Percentiles rank a stretch among this genome's conserved stretches.
Evolutionary conservation across 192 early-diverging fungal genomes (phyloP).

Genomic region (Mortierella hygrophila): DNA sequence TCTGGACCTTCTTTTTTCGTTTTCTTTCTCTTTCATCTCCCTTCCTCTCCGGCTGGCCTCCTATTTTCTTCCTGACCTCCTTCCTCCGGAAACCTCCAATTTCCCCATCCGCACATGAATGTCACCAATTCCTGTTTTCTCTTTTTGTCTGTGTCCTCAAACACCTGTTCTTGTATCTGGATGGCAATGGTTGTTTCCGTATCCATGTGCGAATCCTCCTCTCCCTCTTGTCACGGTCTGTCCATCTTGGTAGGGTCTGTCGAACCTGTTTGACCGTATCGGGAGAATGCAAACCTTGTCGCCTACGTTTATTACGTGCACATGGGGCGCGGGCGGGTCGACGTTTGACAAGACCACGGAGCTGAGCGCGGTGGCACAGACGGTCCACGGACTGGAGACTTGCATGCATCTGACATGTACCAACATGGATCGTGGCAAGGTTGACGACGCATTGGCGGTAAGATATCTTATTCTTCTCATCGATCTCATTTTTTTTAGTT

Average conservation of each 20-base stretch:
- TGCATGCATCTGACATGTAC: slow-evolving; percentile 92
- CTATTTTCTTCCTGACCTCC: not conserved
- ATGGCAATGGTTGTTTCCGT: slow-evolving; percentile 10
- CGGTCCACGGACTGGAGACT: slow-evolving; percentile 83
- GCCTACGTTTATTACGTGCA: slow-evolving; percentile 86
- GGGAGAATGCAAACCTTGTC: slow-evolving; percentile 81
- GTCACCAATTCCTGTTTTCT: not conserved
- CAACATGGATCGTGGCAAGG: slow-evolving; percentile 86
- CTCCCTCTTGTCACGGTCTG: not conserved
- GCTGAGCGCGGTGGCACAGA: slow-evolving; percentile 77
- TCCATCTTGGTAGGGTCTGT: slow-evolving; percentile 70
- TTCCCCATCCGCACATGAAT: not conserved
- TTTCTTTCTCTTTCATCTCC: not conserved
- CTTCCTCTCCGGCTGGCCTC: not conserved
- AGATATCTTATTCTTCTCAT: not conserved
- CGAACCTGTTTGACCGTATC: slow-evolving; percentile 86
- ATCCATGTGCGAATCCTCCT: not conserved
- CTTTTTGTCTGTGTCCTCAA: not conserved
- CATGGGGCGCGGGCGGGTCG: slow-evolving; percentile 90
- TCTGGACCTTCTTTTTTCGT: slow-evolving; percentile 32
- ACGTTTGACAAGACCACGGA: slow-evolving; percentile 80
- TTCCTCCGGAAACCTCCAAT: not conserved
- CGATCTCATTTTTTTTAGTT: not conserved
- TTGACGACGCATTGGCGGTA: slow-evolving; percentile 77
- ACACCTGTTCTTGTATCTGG: slow-evolving; percentile 40